Base-by-base conservation (phyloP, 2,329 filamentous ascomycete genomes). In the Calonectria henricotiae region DNA sequence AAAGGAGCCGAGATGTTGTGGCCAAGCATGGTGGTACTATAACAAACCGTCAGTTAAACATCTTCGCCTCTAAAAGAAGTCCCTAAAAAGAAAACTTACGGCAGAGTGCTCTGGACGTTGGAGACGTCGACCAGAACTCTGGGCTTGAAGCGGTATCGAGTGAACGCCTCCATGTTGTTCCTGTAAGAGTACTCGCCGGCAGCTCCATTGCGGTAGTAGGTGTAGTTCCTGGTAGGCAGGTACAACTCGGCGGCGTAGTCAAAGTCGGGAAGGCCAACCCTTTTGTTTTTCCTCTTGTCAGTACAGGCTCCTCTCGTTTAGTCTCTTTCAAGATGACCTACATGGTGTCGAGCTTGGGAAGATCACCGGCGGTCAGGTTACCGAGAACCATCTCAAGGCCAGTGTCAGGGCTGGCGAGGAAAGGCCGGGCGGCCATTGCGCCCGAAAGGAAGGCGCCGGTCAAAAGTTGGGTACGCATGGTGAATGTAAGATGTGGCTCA, bases 151-250 rank as follows among this genome's bases (percentile, higher is more conserved):
- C 81, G 81, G 75, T 86, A 87, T 15, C 86, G 84, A 70, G 83
- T 80, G 78, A 83, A 89, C 32, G 85, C 83, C 78, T 90, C 88
- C 6, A 89, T 82, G 79, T 89, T 89, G 78, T 89, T 88, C 60
- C 87, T 83, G 79, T 89, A 89, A 1, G 83, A 85, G 84, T 85
- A 89, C 79, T 89, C 88, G 69, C 87, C 88, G 4, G 83, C 87
- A 4, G 87, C 87, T 23, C 87, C 87, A 72, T 87, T 88, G 69
- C 86, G 85, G 80, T 89, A 89, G 79, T 88, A 89, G n/a, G 87
- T 87, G 79, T 87, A 89, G 75, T 86, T 84, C 25, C 79, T 75
- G 13, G 74, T 70, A 67, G 86, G 84, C 74, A 89, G 82, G 73
- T 85, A 84, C 62, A 84, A 83, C 65, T 86, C 81, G 25, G 87